Conservation (phyloP, 257 asterid species). For the Rauvolfia tetraphylla region DNA sequence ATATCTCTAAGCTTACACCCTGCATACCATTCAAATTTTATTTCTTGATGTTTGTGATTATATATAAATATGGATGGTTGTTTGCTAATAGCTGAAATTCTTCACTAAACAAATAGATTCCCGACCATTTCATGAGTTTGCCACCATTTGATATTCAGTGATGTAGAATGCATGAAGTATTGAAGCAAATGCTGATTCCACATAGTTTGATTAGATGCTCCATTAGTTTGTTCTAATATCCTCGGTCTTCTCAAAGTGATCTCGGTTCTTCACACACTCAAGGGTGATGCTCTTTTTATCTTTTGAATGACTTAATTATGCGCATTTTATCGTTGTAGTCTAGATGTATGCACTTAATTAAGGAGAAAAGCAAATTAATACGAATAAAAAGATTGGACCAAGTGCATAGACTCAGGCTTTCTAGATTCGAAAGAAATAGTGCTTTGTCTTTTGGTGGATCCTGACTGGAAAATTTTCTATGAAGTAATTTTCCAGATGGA, state of each 20-base stretch:
- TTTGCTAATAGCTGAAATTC: background rate
- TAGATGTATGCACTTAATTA: too few relatives aligned
- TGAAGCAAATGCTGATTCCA: background rate
- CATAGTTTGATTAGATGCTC: background rate
- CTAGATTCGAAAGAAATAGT: background rate
- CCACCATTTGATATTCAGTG: background rate
- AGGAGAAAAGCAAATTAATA: background rate
- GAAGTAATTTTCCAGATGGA: background rate
- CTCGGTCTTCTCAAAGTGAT: background rate
- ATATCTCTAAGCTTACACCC: conserved; percentile 82
- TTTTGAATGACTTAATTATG: background rate
- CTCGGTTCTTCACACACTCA: background rate
- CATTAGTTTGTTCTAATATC: background rate
- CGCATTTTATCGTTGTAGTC: too few relatives aligned
- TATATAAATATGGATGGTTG: background rate
- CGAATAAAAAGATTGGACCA: background rate
- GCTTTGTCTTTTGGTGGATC: background rate
- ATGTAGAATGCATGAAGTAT: background rate
- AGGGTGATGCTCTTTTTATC: too few relatives aligned
- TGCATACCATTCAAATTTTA: conserved; percentile 21
- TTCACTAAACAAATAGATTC: background rate
- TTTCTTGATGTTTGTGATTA: conserved; percentile 5
- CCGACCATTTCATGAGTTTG: background rate
- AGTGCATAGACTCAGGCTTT: too few relatives aligned
- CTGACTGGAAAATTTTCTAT: background rate